Conservation (phyloP, 805 yeast genomes). For the Lipomyces kockii region DNA sequence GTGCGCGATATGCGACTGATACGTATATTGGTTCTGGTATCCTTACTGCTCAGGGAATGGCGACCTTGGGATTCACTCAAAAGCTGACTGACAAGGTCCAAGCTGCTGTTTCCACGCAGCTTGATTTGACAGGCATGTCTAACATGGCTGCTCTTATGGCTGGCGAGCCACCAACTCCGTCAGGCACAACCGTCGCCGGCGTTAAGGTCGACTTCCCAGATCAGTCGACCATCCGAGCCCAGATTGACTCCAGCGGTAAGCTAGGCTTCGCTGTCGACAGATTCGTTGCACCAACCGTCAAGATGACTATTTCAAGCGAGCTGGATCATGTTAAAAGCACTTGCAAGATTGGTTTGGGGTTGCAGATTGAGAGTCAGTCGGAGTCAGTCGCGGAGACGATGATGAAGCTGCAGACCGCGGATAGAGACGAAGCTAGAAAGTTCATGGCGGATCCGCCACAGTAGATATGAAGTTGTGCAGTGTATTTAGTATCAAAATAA, state of each 20-base stretch:
- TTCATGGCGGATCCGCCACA: constrained; percentile 36
- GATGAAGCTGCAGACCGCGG: constrained; percentile 20
- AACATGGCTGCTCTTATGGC: constrained; percentile 57
- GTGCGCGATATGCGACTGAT: constrained; percentile 85
- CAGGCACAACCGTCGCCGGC: constrained; percentile 90
- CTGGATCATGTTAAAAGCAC: constrained; percentile 82
- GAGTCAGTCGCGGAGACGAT: constrained; percentile 62
- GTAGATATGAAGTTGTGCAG: constrained; percentile 5
- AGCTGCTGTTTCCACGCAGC: constrained; percentile 88
- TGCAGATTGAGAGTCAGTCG: constrained; percentile 93
- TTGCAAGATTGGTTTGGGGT: constrained; percentile 87
- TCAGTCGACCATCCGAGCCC: constrained; percentile 87
- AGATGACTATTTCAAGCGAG: constrained; percentile 87
- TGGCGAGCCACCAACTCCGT: constrained; percentile 72
- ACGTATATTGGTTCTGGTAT: constrained; percentile 95
- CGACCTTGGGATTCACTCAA: constrained; percentile 91
- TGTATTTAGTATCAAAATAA: constrained; percentile 6
- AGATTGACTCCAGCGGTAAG: constrained; percentile 87
- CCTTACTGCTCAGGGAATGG: constrained; percentile 85
- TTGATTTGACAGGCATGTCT: constrained; percentile 50
- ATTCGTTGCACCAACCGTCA: constrained; percentile 88
- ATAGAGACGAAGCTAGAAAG: constrained; percentile 25
- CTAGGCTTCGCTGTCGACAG: constrained; percentile 90
- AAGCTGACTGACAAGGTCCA: constrained; percentile 90
- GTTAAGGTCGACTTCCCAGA: constrained; percentile 98